Evolutionary conservation across 257 asterid genomes (phyloP).

Genomic region (Nicotiana otophora): DNA sequence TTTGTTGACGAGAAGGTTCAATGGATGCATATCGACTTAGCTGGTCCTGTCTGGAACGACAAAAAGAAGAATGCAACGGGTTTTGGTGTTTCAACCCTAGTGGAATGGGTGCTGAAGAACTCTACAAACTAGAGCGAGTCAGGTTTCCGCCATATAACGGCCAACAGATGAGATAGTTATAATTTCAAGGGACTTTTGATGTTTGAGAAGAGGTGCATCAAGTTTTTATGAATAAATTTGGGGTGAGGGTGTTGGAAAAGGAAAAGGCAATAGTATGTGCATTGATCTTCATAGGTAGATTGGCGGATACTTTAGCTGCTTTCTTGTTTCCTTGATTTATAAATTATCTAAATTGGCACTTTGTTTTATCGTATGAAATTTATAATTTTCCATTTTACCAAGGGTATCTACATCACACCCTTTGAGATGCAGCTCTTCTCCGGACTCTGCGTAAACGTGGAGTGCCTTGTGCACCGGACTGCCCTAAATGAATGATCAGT

Average conservation of each 20-base stretch:
- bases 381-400: not conserved
- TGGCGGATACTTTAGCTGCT: not conserved
- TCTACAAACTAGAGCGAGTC: slow-evolving; percentile 30
- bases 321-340: not conserved
- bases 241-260: not conserved
- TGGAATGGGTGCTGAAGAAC: slow-evolving; percentile 84
- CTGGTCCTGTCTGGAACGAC: slow-evolving; percentile 89
- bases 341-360: not conserved
- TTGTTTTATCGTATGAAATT: not conserved
- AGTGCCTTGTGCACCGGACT: too few relatives aligned
- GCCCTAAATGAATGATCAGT: too few relatives aligned
- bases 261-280: not conserved
- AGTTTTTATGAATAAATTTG: slow-evolving; percentile 1
- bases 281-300: not conserved
- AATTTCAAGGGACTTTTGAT: not conserved
- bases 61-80: slow-evolving; percentile 83
- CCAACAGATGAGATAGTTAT: not conserved
- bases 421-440: too few relatives aligned
- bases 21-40: slow-evolving; percentile 97
- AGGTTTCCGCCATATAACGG: not conserved
- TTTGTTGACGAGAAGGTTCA: slow-evolving; percentile 95
- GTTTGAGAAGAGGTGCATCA: not conserved
- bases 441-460: too few relatives aligned
- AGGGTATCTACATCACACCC: too few relatives aligned
- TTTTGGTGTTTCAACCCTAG: slow-evolving; percentile 74